Base-by-base conservation (phyloP, 768 basidiomycete species). In the Mrakia blollopis region DNA sequence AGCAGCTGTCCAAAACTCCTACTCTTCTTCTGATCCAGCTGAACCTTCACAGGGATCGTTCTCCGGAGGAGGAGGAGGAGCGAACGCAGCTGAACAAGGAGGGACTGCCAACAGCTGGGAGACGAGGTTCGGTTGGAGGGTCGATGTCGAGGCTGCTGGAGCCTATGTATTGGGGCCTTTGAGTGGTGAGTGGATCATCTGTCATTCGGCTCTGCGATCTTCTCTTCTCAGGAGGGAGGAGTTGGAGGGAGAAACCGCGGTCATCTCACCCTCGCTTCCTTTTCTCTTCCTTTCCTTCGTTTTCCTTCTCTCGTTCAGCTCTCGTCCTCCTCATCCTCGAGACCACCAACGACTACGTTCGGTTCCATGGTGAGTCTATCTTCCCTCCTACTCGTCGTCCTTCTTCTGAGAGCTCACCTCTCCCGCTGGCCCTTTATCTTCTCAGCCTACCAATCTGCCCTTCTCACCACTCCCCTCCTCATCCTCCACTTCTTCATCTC, bases 381-480 rank as follows among this genome's bases (percentile, higher is more conserved):
- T 16, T 18, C 25, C 37, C 13, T 39, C 28, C 30, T 30, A 16
- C 65, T 35, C 8, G 6, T 28, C 28, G 16, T 9, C 25, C n/a
- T 25, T 39, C 39, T 21, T 68, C 23, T 41, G 18, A 3, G 7
- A 13, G n/a, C 37, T 47, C 9, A 72, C 23, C 37, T n/a, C 68
- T 16, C 5, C 5, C 37, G 67, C 67, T 39, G 30, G 37, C 1
- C 67, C 23, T 7, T 37, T n/a, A 7, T 23, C 50, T 73, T 54
- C 54, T 14, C 54, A 93, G 92, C 90, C 41, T 92, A 92, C 81
- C 91, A 92, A 83, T 91, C 91, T 16, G 91, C 90, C 6, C 85
- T 93, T 18, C 82, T 91, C 61, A 88, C 88, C 7, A 88, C 88
- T 0, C 91, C 91, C 9, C 83, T 91, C 14, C 80, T 91, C 47